These are phyloP conservation scores for Zymoseptoria ardabiliae DNA, from an alignment of 2,329 filamentous ascomycete species.

Conservation along the genomic window DNA sequence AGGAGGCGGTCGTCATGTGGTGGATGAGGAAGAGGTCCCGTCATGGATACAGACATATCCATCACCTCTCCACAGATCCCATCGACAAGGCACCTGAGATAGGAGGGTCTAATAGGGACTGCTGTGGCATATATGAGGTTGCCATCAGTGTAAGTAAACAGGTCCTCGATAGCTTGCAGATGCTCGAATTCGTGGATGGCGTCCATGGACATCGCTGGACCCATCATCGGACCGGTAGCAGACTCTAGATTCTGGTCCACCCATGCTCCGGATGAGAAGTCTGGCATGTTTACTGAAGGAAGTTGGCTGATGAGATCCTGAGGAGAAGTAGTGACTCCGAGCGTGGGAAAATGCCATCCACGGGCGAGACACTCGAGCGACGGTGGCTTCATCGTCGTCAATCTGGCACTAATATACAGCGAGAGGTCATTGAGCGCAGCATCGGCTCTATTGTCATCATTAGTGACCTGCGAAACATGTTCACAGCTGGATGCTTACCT, in stretches of 20 bases:
- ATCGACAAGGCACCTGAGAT: too few species aligned
- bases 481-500: conserved; percentile 5
- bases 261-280: conserved; percentile 10
- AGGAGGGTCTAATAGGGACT: not conserved
- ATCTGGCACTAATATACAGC: conserved; percentile 1
- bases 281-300: conserved; percentile 4
- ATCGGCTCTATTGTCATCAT: not conserved
- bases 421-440: conserved; percentile 15
- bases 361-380: not conserved
- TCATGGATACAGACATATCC: too few species aligned
- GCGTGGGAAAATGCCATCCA: conserved; percentile 5
- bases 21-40: conserved; percentile 12
- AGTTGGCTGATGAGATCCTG: conserved; percentile 9
- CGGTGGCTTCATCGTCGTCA: not conserved
- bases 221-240: not conserved
- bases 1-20: conserved; percentile 11
- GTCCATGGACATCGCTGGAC: conserved; percentile 11
- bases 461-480: not conserved
- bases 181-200: conserved; percentile 18
- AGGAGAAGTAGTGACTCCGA: not conserved
- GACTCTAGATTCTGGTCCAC: conserved; percentile 8
- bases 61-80: conserved; percentile 6
- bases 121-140: conserved; percentile 7
- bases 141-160: conserved; percentile 17
- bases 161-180: conserved; percentile 17